Conservation (phyloP, 164 flowering plant genomes). For the Nelumbo lutea region DNA sequence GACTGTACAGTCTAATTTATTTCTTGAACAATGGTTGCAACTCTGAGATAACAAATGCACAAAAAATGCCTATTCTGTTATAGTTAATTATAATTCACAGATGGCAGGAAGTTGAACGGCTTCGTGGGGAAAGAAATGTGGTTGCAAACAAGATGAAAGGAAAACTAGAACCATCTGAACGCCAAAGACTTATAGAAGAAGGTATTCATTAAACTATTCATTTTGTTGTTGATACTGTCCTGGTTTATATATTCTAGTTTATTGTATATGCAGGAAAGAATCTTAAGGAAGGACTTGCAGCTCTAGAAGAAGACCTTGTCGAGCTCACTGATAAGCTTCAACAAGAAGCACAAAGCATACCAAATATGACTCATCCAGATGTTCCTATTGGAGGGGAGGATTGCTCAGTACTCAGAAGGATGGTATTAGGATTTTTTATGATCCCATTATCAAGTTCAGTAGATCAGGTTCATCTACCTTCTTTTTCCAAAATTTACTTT, state of each 20-base stretch:
- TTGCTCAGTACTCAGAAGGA: conserved; percentile 54
- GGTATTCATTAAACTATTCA: conserved; percentile 29
- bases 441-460: conserved; percentile 2
- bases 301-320: conserved; percentile 71
- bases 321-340: conserved; percentile 80
- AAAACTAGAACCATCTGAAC: conserved; percentile 69
- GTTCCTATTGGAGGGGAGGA: conserved; percentile 91
- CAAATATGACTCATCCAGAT: conserved; percentile 90
- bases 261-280: conserved; percentile 53
- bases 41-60: neutral
- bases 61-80: conserved; percentile 14
- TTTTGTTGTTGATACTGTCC: neutral
- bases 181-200: conserved; percentile 78
- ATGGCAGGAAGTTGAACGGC: conserved; percentile 93
- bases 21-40: too few relatives aligned
- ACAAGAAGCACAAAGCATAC: conserved; percentile 78
- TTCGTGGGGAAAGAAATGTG: conserved; percentile 81
- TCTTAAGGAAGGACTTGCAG: conserved; percentile 58
- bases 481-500: conserved; percentile 7
- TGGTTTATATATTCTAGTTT: neutral
- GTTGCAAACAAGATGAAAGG: conserved; percentile 97
- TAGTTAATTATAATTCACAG: conserved; percentile 65
- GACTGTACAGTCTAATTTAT: too few relatives aligned
- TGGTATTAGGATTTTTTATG: conserved; percentile 31
- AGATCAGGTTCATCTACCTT: neutral